Base-by-base conservation (phyloP, 495 filamentous ascomycete genomes). In the Xylaria nigripes region DNA sequence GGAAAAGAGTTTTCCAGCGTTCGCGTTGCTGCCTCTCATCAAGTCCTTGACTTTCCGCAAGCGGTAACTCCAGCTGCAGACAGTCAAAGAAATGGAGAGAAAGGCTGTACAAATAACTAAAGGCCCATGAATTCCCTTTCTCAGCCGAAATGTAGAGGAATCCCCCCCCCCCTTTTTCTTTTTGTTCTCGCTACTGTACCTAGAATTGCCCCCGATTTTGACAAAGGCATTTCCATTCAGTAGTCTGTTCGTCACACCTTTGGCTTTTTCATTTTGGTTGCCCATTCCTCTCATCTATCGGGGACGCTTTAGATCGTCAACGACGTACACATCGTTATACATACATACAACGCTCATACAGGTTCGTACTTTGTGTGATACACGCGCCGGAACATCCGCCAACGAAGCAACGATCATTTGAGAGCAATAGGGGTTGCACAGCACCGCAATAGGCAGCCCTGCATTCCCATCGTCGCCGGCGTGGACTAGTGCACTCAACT, bases 51-150 rank as follows among this genome's bases (percentile, higher is more conserved):
- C 53, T 48, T 64, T 64, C 64, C 61, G 64, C 59, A 66, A 60
- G 56, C 64, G 64, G 64, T 58, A 60, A 48, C 54, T 40, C 25
- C 29, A 15, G 25, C 55, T 42, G 21, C 38, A 25, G 22, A 48
- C 38, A 45, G 16, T 57, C 50, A 59, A 51, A 59, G 58, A 56
- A 66, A 60, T 43, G 43, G 44, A 29, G 8, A 48, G 45, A 38
- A 45, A 48, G 53, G 57, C 51, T 53, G 47, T 66, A 66, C 64
- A 66, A 66, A 66, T 64, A 66, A 63, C 63, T 54, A 48, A 60
- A 52, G 45, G 40, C 48, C 58, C 56, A 63, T 36, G 49, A 38
- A 51, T 58, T 50, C 19, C 42, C 57, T 59, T 63, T 64, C 53
- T 60, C 42, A 53, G 50, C 51, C 23, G 27, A 45, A 44, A 19